These are phyloP conservation scores for Hericium coralloides DNA, from an alignment of 768 basidiomycete genomes.

Conservation along the genomic window DNA sequence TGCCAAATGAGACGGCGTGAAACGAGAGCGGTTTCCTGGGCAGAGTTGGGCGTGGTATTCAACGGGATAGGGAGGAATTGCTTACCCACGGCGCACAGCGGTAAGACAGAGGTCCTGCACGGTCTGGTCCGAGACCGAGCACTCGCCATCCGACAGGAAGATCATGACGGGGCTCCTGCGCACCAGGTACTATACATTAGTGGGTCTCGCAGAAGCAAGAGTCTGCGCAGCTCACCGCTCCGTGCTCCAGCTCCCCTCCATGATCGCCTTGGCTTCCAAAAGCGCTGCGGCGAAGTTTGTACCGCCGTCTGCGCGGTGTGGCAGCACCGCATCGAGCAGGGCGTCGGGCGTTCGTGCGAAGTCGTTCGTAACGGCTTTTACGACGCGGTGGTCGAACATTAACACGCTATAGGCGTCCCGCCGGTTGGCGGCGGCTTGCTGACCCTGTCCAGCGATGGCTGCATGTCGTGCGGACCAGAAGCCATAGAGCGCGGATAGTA, in stretches of 20 bases:
- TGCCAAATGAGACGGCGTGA: conserved; percentile 51
- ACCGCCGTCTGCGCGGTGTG: conserved; percentile 21
- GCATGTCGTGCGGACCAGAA: conserved; percentile 49
- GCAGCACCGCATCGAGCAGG: conserved; percentile 32
- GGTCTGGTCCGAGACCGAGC: conserved; percentile 25
- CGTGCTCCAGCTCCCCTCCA: conserved; percentile 41
- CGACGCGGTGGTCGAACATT: conserved; percentile 28
- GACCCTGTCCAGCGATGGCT: conserved; percentile 20
- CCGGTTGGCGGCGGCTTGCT: conserved; percentile 19
- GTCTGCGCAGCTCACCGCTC: conserved; percentile 28
- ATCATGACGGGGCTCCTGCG: conserved; percentile 42
- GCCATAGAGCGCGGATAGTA: conserved; percentile 42
- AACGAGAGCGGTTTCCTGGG: conserved; percentile 46
- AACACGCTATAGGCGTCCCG: conserved; percentile 50
- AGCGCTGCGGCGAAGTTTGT: conserved; percentile 40
- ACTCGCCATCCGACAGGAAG: conserved; percentile 52
- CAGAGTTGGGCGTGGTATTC: background rate
- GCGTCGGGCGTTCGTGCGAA: conserved; percentile 35
- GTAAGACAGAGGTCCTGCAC: conserved; percentile 33
- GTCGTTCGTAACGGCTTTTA: conserved; percentile 32
- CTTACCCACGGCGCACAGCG: conserved; percentile 37
- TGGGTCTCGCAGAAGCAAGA: background rate
- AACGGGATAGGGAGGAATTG: background rate
- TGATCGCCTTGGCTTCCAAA: conserved; percentile 23
- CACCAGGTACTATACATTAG: background rate